Conservation (phyloP, 2,329 filamentous ascomycete species). For the Talaromyces sp. region DNA sequence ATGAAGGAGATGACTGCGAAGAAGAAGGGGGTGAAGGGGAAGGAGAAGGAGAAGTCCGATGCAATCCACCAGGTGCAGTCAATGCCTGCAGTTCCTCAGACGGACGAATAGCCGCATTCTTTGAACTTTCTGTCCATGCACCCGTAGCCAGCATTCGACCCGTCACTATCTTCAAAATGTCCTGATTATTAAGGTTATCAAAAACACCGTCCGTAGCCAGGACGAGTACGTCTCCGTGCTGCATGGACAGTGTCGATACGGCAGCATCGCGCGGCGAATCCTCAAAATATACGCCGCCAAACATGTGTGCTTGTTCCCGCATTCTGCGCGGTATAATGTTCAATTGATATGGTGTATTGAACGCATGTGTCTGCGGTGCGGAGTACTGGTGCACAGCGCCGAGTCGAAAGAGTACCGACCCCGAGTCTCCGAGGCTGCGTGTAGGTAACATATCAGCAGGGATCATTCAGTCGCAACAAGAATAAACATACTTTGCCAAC, state of each 20-base stretch:
- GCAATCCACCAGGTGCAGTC: slow-evolving; percentile 48
- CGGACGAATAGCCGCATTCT: slow-evolving; percentile 57
- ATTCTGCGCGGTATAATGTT: slow-evolving; percentile 80
- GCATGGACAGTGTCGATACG: slow-evolving; percentile 69
- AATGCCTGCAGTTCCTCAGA: slow-evolving; percentile 57
- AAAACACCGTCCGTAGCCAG: slow-evolving; percentile 94
- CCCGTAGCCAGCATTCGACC: slow-evolving; percentile 68
- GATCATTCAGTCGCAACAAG: background rate
- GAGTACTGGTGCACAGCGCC: slow-evolving; percentile 83
- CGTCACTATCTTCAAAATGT: slow-evolving; percentile 77
- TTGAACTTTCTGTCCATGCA: slow-evolving; percentile 65
- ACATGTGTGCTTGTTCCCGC: slow-evolving; percentile 73
- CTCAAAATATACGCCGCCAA: slow-evolving; percentile 75
- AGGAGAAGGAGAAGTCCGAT: slow-evolving; percentile 15
- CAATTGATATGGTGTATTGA: slow-evolving; percentile 96
- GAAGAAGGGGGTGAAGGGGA: slow-evolving; percentile 17
- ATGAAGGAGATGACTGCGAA: slow-evolving; percentile 20
- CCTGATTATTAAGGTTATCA: slow-evolving; percentile 91
- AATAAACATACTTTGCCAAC: slow-evolving; percentile 67
- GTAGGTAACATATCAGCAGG: background rate
- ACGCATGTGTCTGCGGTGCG: slow-evolving; percentile 86
- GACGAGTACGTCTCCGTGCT: slow-evolving; percentile 89
- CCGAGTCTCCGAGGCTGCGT: slow-evolving; percentile 76
- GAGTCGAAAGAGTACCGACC: slow-evolving; percentile 80
- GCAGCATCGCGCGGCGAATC: slow-evolving; percentile 83